Conservation (phyloP, 345 rosid genomes). For the Excoecaria agallocha region DNA sequence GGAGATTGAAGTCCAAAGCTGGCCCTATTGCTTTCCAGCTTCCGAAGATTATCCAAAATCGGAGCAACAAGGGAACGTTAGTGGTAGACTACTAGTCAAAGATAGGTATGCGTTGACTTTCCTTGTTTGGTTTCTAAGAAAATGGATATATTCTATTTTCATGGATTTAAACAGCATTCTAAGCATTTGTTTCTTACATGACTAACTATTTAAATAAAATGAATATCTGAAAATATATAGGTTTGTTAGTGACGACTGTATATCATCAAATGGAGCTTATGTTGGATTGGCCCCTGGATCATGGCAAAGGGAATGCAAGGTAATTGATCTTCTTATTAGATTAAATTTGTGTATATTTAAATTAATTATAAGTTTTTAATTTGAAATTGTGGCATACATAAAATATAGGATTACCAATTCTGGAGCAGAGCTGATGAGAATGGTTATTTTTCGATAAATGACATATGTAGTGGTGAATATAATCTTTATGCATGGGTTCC, state of each 20-base stretch:
- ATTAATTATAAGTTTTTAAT: too few species aligned
- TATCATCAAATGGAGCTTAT: constrained; percentile 56
- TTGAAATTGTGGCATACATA: too few species aligned
- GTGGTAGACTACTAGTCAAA: constrained; percentile 23
- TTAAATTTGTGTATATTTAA: not conserved
- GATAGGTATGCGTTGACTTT: too few species aligned
- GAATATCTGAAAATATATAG: constrained; percentile 22
- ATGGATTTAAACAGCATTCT: too few species aligned
- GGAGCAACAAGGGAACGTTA: constrained; percentile 19
- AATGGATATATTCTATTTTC: too few species aligned
- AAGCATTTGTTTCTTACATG: too few species aligned
- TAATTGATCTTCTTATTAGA: not conserved
- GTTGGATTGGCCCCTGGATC: constrained; percentile 82
- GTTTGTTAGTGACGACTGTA: constrained; percentile 36
- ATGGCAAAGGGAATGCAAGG: constrained; percentile 90
- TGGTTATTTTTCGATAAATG: constrained; percentile 55
- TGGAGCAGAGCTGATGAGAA: constrained; percentile 64
- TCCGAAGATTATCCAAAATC: constrained; percentile 24
- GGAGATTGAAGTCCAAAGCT: constrained; percentile 26
- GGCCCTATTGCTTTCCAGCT: constrained; percentile 33
- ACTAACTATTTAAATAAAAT: too few species aligned
- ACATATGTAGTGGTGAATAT: constrained; percentile 49
- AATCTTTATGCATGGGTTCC: constrained; percentile 80
- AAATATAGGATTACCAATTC: constrained; percentile 66
- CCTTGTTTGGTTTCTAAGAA: too few species aligned